Evolutionary conservation across 371 early-diverging fungal species (phyloP), one percentile per base, ranked within the genome.

Genomic region (Fennellomyces sp.): DNA sequence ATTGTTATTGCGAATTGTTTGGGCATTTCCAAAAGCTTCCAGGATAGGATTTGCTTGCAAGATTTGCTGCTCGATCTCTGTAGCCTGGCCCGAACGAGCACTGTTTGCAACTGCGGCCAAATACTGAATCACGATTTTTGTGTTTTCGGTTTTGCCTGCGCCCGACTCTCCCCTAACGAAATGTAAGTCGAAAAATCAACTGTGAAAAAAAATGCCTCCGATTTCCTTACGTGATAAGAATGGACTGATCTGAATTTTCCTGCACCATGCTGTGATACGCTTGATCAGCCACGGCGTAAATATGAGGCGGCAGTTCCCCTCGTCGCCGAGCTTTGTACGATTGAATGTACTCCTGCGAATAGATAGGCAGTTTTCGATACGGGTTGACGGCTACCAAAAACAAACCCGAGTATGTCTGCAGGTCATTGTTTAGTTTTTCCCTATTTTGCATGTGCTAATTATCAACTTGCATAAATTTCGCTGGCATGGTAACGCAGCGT

Each of bases 131-230:
- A 99, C 97, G 63, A 96, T 96, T 68, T 99, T 99, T 17, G 99
- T 98, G 77, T 98, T 99, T 76, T 98, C 99, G 8, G 99, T 99
- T 78, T 99, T 99, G 53, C 99, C 99, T 26, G 99, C 99, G 35
- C 99, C 99, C 21, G 98, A 97, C 81, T 99, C 99, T 60, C 99
- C 99, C 41, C 94, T 94, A 59, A 42, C 19, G 28, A 17, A 23
- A 12, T 41, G 30, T 50, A 49, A 27, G 19, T 27, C 23, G 52
- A 36, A 12, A 15, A 29, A 41, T 23, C 3, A 28, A 35, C 13
- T 26, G 39, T 42, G 26, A 13, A 48, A 13, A 25, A 10, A 45
- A 23, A 45, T 23, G 45, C 45, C 45, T 45, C 45, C 45, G 45
- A 45, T 41, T 6, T 5, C 41, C 78, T 76, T 85, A 91, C 91